Percentiles rank a stretch among this genome's conserved stretches.
These are phyloP conservation scores for Tilletia walkeri DNA, from an alignment of 1,284 basidiomycete genomes.

Conservation along the genomic window DNA sequence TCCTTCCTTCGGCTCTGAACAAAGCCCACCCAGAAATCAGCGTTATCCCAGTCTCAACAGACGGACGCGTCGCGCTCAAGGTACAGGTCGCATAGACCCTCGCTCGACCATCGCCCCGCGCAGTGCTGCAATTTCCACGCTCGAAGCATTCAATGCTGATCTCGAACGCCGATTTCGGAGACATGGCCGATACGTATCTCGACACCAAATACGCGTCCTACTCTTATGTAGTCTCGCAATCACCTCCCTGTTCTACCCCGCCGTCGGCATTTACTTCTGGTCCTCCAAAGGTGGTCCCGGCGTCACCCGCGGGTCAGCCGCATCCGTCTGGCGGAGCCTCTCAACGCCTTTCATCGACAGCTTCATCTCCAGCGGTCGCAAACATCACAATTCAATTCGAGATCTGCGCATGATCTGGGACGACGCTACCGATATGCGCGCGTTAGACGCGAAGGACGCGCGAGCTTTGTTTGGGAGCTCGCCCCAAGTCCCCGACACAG, in stretches of 20 bases:
- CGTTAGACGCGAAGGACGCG: conserved; percentile 38
- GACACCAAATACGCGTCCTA: conserved; percentile 85
- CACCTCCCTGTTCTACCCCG: conserved; percentile 77
- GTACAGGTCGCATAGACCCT: not conserved
- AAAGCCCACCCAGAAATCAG: too few relatives aligned
- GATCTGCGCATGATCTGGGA: conserved; percentile 54
- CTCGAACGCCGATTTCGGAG: conserved; percentile 29
- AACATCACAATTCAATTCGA: conserved; percentile 45
- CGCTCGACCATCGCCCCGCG: not conserved
- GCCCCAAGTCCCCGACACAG: conserved; percentile 8
- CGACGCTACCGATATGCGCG: conserved; percentile 44
- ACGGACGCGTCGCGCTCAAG: too few relatives aligned
- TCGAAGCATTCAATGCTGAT: conserved; percentile 10
- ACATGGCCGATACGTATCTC: conserved; percentile 48
- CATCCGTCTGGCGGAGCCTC: conserved; percentile 46
- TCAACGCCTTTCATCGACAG: conserved; percentile 48
- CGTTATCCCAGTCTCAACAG: too few relatives aligned
- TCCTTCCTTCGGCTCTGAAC: too few relatives aligned
- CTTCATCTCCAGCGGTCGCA: conserved; percentile 41
- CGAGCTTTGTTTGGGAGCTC: conserved; percentile 25
- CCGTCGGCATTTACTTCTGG: conserved; percentile 53
- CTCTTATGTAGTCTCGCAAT: conserved; percentile 91
- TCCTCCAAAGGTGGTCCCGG: conserved; percentile 48
- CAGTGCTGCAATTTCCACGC: conserved; percentile 2
- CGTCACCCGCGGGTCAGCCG: conserved; percentile 42